Percentiles rank a stretch among this genome's conserved stretches.
Conservation (phyloP, 2,329 filamentous ascomycete species). For the Rhinocladiella mackenziei region DNA sequence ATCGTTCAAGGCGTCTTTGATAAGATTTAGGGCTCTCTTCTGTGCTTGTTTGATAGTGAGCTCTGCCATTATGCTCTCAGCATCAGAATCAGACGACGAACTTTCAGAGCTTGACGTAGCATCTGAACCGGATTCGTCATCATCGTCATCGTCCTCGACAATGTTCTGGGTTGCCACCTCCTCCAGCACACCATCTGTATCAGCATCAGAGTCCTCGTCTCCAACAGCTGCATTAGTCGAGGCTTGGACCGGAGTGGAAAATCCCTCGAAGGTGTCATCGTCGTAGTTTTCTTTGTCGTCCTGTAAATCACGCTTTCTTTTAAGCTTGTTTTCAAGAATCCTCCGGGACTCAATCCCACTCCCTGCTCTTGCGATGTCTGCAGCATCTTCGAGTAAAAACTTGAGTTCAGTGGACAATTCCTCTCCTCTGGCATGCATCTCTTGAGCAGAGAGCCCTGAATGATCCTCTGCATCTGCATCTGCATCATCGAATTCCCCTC, state of each 20-base stretch:
- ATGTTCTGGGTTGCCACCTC: conserved; percentile 39
- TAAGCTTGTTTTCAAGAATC: conserved; percentile 11
- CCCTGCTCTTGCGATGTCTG: conserved; percentile 7
- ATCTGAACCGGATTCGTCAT: conserved; percentile 20
- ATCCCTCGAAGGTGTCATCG: conserved; percentile 18
- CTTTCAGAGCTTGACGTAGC: conserved; percentile 16
- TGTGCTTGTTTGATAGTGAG: conserved; percentile 45
- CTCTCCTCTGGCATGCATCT: conserved; percentile 34
- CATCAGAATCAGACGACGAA: conserved; percentile 29
- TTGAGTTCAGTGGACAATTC: conserved; percentile 23
- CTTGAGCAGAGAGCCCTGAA: conserved; percentile 22
- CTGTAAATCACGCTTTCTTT: conserved; percentile 19
- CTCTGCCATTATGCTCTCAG: conserved; percentile 43
- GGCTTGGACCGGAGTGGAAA: conserved; percentile 11
- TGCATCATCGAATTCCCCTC: conserved; percentile 30
- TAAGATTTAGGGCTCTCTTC: conserved; percentile 29
- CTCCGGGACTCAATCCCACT: conserved; percentile 1
- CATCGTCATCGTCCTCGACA: conserved; percentile 27
- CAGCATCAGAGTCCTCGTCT: conserved; percentile 30
- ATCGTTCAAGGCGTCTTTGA: conserved; percentile 14
- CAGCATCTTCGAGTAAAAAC: conserved; percentile 22
- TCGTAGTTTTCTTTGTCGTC: conserved; percentile 17
- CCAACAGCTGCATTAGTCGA: neutral
- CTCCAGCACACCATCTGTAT: conserved; percentile 40
- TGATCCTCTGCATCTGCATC: conserved; percentile 29